Evolutionary conservation across 2,329 filamentous ascomycete genomes (phyloP).

Genomic region (Dactylellina drechsleri): DNA sequence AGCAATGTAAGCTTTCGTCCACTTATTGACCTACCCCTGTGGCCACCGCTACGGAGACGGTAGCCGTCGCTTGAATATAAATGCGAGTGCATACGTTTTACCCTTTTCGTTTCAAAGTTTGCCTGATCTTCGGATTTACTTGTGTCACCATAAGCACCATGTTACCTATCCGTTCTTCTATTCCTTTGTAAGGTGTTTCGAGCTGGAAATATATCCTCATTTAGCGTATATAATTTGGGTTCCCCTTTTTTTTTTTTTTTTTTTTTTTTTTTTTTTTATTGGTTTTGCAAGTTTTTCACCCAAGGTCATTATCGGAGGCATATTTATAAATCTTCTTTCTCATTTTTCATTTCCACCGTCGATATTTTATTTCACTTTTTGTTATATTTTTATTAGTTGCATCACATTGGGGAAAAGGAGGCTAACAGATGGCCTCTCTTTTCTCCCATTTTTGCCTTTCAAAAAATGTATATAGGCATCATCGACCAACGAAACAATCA

Average conservation of each 20-base stretch:
- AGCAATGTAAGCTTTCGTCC: constrained; percentile 28
- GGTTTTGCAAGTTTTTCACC: neutral
- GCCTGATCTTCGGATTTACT: neutral
- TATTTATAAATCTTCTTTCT: constrained; percentile 3
- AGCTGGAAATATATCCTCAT: neutral
- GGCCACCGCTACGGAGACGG: constrained; percentile 3
- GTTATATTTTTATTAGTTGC: constrained; percentile 19
- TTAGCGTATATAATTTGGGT: neutral
- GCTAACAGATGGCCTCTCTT: constrained; percentile 23
- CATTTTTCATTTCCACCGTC: neutral
- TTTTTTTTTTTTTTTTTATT: neutral
- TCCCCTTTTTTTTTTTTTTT: neutral
- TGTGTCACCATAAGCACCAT: neutral
- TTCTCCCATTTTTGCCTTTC: constrained; percentile 3
- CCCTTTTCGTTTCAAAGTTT: neutral
- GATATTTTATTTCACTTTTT: constrained; percentile 20
- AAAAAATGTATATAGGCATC: constrained; percentile 40
- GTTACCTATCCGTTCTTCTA: neutral
- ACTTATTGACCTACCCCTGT: constrained; percentile 1
- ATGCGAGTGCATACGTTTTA: too few species aligned
- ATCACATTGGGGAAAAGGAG: constrained; percentile 12
- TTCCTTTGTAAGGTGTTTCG: neutral
- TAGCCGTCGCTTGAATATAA: constrained; percentile 13
- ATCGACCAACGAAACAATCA: constrained; percentile 12
- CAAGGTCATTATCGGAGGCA: neutral